Conservation (phyloP, 768 basidiomycete genomes). For the Tubosaeta sp. region DNA sequence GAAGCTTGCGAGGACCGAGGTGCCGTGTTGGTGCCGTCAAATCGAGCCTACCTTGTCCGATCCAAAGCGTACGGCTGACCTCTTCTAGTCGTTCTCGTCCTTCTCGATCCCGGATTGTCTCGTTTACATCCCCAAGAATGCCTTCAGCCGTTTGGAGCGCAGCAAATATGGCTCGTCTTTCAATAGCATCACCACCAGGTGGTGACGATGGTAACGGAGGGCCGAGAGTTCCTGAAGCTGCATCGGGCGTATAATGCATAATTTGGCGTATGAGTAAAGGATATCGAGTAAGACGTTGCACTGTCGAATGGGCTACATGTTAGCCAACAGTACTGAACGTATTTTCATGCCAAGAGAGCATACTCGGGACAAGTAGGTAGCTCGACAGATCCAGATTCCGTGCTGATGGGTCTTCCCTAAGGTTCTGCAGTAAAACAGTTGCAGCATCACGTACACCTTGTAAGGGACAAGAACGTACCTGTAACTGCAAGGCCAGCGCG, state of each 20-base stretch:
- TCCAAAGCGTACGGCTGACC: slow-evolving; percentile 80
- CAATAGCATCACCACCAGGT: slow-evolving; percentile 33
- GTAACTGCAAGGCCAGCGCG: slow-evolving; percentile 60
- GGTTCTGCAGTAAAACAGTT: slow-evolving; percentile 39
- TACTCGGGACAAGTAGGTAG: slow-evolving; percentile 89
- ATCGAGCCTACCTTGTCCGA: slow-evolving; percentile 84
- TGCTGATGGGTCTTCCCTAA: slow-evolving; percentile 73
- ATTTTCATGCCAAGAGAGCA: slow-evolving; percentile 18
- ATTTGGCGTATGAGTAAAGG: slow-evolving; percentile 88
- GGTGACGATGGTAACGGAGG: not conserved
- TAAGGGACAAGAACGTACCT: slow-evolving; percentile 40
- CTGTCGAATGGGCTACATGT: slow-evolving; percentile 33
- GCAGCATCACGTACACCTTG: not conserved
- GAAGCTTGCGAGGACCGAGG: slow-evolving; percentile 73
- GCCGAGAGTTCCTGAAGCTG: slow-evolving; percentile 1
- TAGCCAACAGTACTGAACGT: not conserved
- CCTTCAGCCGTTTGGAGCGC: slow-evolving; percentile 65
- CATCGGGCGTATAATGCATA: slow-evolving; percentile 64
- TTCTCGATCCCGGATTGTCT: slow-evolving; percentile 82
- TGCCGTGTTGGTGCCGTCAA: slow-evolving; percentile 85
- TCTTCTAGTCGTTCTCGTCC: slow-evolving; percentile 66
- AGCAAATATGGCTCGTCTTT: slow-evolving; percentile 49
- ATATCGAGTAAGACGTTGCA: slow-evolving; percentile 95
- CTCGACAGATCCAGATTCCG: slow-evolving; percentile 87
- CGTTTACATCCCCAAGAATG: slow-evolving; percentile 80